Base-by-base conservation (phyloP, 2,329 filamentous ascomycete genomes). In the Colletotrichum filicis region DNA sequence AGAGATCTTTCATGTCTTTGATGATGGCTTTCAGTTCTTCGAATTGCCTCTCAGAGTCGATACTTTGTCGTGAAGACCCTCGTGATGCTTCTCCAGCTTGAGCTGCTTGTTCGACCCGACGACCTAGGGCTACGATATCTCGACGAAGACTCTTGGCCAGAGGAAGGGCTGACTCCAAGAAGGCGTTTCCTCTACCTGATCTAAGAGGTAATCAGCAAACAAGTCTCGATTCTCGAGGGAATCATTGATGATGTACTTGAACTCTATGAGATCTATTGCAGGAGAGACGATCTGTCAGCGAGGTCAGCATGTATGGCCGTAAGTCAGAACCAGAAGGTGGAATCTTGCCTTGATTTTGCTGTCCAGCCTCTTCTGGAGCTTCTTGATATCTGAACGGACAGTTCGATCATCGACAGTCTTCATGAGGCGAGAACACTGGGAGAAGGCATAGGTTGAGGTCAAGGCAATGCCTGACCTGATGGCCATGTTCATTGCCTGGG, bases 401-500 rank as follows among this genome's bases (percentile, higher is more conserved):
- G 91, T 88, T 76, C 88, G 89, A 78, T 95, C 90, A 77, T 95
- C 91, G 16, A 97, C 92, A 53, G 91, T 92, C 85, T 93, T 94
- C 71, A 98, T 86, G 14, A 98, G 85, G 55, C 93, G 90, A 1
- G 92, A 91, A 70, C 93, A 95, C 82, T 98, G 95, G 71, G 90
- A 90, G 75, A 98, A 88, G n/a, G 95, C 94, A 84, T 95, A 97
- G 52, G 89, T 91, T 65, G 94, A 95, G 2, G 95, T 98, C 76
- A 98, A 89, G 61, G 93, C 91, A 76, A 98, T 92, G 62, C 95
- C 95, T 22, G 95, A 95, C 62, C 94, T 88, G 78, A 98, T 95
- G 80, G 95, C 95, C 89, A 97, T 97, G 84, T 95, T 97, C 89
- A 97, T 92, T 62, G 94, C 94, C 84, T 97, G 94, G 61, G 86